phyloP scores from a whole-genome alignment of 1,139 yeast genomes.

The Hansenula lynferdii region DNA sequence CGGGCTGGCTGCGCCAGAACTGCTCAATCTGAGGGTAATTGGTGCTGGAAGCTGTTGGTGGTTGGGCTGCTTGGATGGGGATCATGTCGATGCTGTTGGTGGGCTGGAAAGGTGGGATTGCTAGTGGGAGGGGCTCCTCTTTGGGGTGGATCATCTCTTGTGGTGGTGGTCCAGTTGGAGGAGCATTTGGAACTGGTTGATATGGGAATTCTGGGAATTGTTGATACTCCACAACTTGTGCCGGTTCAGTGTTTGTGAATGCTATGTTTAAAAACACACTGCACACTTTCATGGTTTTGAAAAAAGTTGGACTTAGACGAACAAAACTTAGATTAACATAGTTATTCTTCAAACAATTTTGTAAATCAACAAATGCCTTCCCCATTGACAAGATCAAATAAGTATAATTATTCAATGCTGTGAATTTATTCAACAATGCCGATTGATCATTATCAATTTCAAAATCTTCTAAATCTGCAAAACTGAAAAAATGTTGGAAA shows the following conservation, averaged over 20 bases:
- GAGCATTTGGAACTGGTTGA: not conserved
- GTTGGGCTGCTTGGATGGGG: not conserved
- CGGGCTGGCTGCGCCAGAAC: not conserved
- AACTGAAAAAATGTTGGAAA: not conserved
- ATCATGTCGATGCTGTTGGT: not conserved
- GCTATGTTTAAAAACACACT: conserved; percentile 1
- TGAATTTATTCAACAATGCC: not conserved
- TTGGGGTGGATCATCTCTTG: too few relatives aligned
- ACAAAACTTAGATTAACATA: not conserved
- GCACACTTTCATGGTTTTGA: conserved; percentile 1
- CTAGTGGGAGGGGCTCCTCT: too few relatives aligned
- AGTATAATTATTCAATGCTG: not conserved
- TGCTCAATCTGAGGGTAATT: not conserved
- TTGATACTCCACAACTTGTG: too few relatives aligned
- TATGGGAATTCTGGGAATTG: too few relatives aligned
- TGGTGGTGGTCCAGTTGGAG: not conserved
- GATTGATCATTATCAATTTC: conserved; percentile 1
- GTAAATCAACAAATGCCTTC: not conserved
- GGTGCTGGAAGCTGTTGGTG: not conserved
- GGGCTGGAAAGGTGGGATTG: not conserved
- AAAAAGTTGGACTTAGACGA: conserved; percentile 1
- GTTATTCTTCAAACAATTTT: conserved; percentile 1
- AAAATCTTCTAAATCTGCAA: conserved; percentile 1
- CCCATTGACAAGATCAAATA: not conserved
- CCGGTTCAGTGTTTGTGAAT: not conserved